Evolutionary conservation across 306 rosid genomes (phyloP).

Genomic region (Cicer pinnatifidum): DNA sequence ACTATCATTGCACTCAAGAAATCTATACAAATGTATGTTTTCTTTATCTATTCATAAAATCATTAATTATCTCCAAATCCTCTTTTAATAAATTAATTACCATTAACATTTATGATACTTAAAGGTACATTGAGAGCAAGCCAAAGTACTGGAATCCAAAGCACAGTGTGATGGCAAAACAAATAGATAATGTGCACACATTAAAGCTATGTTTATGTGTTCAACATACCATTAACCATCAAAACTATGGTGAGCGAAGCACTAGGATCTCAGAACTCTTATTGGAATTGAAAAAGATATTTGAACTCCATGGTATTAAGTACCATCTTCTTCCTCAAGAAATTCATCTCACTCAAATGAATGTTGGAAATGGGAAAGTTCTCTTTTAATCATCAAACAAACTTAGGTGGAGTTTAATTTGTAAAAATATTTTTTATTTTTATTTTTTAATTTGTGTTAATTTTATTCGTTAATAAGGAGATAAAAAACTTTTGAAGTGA

Average conservation of each 20-base stretch:
- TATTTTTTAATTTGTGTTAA: too few relatives aligned
- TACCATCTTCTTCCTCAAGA: constrained; percentile 58
- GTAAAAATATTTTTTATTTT: too few relatives aligned
- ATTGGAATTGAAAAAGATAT: constrained; percentile 56
- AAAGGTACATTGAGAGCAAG: constrained; percentile 62
- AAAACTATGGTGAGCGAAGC: constrained; percentile 58
- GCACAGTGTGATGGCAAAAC: constrained; percentile 55
- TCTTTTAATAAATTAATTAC: too few relatives aligned
- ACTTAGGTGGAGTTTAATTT: too few relatives aligned
- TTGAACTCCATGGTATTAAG: constrained; percentile 55
- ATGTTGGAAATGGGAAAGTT: constrained; percentile 43
- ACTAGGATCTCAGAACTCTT: constrained; percentile 54
- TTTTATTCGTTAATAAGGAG: too few relatives aligned
- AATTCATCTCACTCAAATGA: constrained; percentile 49
- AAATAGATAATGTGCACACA: constrained; percentile 57
- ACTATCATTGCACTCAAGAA: constrained; percentile 58
- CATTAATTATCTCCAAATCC: too few relatives aligned
- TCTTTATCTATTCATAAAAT: neutral
- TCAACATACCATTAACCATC: constrained; percentile 65
- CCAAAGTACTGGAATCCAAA: constrained; percentile 66
- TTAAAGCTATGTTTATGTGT: constrained; percentile 50
- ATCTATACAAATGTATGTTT: constrained; percentile 56
- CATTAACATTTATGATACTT: too few relatives aligned
- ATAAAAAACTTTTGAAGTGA: too few relatives aligned
- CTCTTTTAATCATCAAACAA: constrained; percentile 37